Evolutionary conservation across 257 asterid genomes (phyloP).

Genomic region (Solanum sejunctum): DNA sequence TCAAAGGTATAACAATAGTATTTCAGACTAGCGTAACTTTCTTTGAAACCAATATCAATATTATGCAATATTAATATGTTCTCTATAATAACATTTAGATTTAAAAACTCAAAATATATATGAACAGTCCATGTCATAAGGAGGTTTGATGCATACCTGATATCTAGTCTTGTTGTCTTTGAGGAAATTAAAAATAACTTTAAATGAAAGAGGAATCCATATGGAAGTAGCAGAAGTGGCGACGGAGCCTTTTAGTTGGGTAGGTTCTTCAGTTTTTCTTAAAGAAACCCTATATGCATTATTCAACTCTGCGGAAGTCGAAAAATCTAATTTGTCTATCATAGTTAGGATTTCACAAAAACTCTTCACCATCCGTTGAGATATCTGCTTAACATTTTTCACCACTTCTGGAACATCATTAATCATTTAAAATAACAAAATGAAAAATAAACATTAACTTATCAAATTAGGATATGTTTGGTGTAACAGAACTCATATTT

Average conservation of each 20-base stretch:
- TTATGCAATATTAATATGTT: too few relatives aligned
- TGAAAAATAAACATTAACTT: not conserved
- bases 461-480: not conserved
- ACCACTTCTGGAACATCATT: constrained; percentile 20
- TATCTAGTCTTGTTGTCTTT: constrained; percentile 39
- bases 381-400: constrained; percentile 38
- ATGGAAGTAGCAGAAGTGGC: constrained; percentile 40
- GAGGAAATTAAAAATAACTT: constrained; percentile 39
- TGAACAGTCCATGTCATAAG: too few relatives aligned
- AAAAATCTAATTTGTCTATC: constrained; percentile 24
- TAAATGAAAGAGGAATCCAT: constrained; percentile 38
- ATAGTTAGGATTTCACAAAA: constrained; percentile 39
- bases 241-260: constrained; percentile 29
- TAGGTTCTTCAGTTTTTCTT: constrained; percentile 15
- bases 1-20: too few relatives aligned
- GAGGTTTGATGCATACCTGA: not conserved
- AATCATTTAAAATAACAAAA: constrained; percentile 15
- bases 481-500: not conserved
- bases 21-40: too few relatives aligned
- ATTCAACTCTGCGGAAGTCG: constrained; percentile 15
- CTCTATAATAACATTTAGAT: too few relatives aligned
- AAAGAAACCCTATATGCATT: constrained; percentile 37
- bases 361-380: constrained; percentile 53
- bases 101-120: not conserved
- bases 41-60: too few relatives aligned